Percentiles rank a stretch among this genome's conserved stretches.
Conservation (phyloP, 179 eudicot genomes). For the Gypsophila paniculata region DNA sequence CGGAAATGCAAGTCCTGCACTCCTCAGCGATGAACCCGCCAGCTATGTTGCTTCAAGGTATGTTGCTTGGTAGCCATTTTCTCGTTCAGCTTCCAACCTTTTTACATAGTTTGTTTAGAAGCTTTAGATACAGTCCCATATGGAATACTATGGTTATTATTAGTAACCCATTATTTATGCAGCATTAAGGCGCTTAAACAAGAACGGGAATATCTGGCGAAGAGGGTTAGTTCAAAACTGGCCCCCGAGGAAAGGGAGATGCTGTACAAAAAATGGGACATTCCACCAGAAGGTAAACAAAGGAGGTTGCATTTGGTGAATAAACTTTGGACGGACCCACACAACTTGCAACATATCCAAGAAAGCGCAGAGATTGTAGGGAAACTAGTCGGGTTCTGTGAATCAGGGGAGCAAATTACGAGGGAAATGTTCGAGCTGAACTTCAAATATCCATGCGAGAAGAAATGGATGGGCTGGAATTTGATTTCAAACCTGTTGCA, state of each 20-base stretch:
- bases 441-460: constrained; percentile 67
- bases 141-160: too few relatives aligned
- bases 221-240: constrained; percentile 77
- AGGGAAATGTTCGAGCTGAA: constrained; percentile 94
- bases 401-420: constrained; percentile 58
- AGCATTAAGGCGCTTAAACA: constrained; percentile 86
- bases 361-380: constrained; percentile 96
- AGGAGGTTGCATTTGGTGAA: constrained; percentile 84
- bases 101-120: not conserved
- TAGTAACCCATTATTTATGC: constrained; percentile 18
- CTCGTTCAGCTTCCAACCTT: not conserved
- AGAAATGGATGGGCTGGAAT: constrained; percentile 97
- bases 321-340: constrained; percentile 89
- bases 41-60: constrained; percentile 82
- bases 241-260: constrained; percentile 74
- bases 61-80: not conserved
- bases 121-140: not conserved
- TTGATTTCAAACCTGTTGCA: constrained; percentile 81
- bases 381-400: constrained; percentile 89
- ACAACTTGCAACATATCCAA: constrained; percentile 70
- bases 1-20: constrained; percentile 99
- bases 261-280: constrained; percentile 84
- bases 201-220: constrained; percentile 87
- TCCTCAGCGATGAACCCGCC: constrained; percentile 87
- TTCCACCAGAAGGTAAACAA: constrained; percentile 80